Percentiles rank a stretch among this genome's conserved stretches.
These are phyloP conservation scores for Dinochytrium kinnereticum DNA, from an alignment of 371 early-diverging fungal species.

Conservation along the genomic window DNA sequence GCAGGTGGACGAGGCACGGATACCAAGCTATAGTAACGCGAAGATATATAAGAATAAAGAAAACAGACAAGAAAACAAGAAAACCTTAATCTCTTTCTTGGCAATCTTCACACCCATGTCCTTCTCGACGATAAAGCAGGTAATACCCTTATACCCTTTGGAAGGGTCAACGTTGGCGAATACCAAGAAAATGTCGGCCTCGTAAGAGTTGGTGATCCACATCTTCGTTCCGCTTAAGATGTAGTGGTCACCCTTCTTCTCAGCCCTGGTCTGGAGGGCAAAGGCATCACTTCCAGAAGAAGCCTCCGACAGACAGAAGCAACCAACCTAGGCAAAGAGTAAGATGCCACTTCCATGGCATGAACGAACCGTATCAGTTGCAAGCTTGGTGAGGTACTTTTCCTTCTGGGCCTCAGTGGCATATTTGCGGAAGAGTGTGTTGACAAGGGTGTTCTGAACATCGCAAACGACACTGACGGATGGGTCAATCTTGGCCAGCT, in stretches of 20 bases:
- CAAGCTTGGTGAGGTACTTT: slow-evolving; percentile 83
- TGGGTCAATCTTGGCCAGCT: slow-evolving; percentile 96
- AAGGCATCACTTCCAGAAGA: slow-evolving; percentile 96
- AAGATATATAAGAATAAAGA: not conserved
- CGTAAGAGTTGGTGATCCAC: slow-evolving; percentile 69
- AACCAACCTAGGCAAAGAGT: slow-evolving; percentile 69
- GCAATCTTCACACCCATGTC: slow-evolving; percentile 92
- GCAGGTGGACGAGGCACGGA: slow-evolving; percentile 95
- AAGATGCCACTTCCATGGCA: not conserved
- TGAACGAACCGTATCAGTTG: slow-evolving; percentile 67
- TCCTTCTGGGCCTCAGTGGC: slow-evolving; percentile 76
- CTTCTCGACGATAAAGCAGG: slow-evolving; percentile 96
- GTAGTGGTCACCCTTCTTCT: slow-evolving; percentile 89
- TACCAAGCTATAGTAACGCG: no score
- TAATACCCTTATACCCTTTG: slow-evolving; percentile 97
- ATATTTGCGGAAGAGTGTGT: slow-evolving; percentile 91
- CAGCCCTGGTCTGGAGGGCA: slow-evolving; percentile 91
- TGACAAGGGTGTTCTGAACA: slow-evolving; percentile 97
- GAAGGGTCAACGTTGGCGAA: slow-evolving; percentile 96
- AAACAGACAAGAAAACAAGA: not conserved
- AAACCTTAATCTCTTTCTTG: slow-evolving; percentile 95
- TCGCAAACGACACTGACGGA: slow-evolving; percentile 92
- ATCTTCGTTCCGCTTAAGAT: slow-evolving; percentile 90
- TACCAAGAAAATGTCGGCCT: slow-evolving; percentile 95
- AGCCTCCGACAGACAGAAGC: slow-evolving; percentile 95